These are phyloP conservation scores for Millerago galiae DNA, from an alignment of 805 yeast species.

Conservation along the genomic window DNA sequence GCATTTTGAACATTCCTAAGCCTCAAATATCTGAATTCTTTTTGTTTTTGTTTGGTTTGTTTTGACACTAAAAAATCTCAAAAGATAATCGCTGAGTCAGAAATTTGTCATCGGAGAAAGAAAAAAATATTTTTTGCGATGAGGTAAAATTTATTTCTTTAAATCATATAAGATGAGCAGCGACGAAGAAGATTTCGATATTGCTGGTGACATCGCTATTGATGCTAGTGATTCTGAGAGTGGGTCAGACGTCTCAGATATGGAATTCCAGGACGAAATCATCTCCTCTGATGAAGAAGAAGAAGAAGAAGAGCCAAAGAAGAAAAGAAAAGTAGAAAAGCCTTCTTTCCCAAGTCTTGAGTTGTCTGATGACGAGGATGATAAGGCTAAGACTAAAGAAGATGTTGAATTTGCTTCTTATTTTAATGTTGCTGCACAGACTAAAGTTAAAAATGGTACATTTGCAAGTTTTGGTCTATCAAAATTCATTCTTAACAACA, in stretches of 20 bases:
- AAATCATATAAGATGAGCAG: slow-evolving; percentile 17
- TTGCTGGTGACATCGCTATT: slow-evolving; percentile 53
- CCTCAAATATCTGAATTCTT: too few species aligned
- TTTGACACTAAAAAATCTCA: too few species aligned
- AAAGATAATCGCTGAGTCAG: too few species aligned
- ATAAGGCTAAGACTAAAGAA: slow-evolving; percentile 27
- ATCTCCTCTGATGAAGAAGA: slow-evolving; percentile 42
- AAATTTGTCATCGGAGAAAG: neutral
- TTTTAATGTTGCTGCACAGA: slow-evolving; percentile 35
- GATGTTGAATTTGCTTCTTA: slow-evolving; percentile 43
- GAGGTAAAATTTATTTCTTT: neutral
- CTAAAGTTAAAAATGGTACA: slow-evolving; percentile 69
- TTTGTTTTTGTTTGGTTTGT: too few species aligned
- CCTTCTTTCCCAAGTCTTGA: slow-evolving; percentile 44
- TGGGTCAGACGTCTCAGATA: slow-evolving; percentile 24
- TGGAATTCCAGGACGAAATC: slow-evolving; percentile 48
- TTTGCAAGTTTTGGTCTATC: slow-evolving; percentile 90
- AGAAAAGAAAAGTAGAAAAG: slow-evolving; percentile 18
- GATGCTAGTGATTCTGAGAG: slow-evolving; percentile 34
- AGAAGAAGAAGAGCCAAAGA: slow-evolving; percentile 13
- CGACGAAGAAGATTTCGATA: slow-evolving; percentile 49
- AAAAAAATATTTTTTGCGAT: slow-evolving; percentile 1
- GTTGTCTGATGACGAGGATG: slow-evolving; percentile 44
- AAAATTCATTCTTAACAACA: slow-evolving; percentile 59
- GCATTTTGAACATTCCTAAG: too few species aligned